Evolutionary conservation across 2,329 filamentous ascomycete genomes (phyloP).

Genomic region (Cadophora luteo-olivacea): DNA sequence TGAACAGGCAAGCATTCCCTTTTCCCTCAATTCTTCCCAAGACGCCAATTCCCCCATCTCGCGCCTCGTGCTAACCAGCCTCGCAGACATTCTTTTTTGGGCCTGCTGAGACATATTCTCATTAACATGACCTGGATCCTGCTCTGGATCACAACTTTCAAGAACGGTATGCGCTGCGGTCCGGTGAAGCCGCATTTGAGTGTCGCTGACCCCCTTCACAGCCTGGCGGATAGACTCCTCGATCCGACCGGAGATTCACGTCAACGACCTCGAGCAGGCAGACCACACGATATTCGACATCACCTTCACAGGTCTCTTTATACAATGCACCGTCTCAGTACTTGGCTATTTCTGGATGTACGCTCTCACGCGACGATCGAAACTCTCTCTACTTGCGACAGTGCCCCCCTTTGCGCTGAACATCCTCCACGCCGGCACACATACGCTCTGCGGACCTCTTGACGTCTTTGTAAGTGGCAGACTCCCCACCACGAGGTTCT

Average conservation of each 20-base stretch:
- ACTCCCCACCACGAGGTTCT: slow-evolving; percentile 54
- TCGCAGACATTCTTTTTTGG: slow-evolving; percentile 40
- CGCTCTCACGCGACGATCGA: slow-evolving; percentile 36
- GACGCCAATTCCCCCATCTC: not conserved
- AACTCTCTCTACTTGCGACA: slow-evolving; percentile 38
- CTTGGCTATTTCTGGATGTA: slow-evolving; percentile 41
- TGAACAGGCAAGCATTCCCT: slow-evolving; percentile 35
- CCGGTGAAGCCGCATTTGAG: not conserved
- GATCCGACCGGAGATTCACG: slow-evolving; percentile 38
- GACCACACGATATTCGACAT: slow-evolving; percentile 39
- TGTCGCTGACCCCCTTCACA: slow-evolving; percentile 23
- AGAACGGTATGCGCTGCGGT: slow-evolving; percentile 36
- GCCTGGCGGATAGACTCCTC: slow-evolving; percentile 41
- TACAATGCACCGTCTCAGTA: slow-evolving; percentile 34
- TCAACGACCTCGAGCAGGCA: slow-evolving; percentile 38
- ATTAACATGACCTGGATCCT: slow-evolving; percentile 42
- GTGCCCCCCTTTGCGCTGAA: slow-evolving; percentile 55
- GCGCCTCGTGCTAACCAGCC: slow-evolving; percentile 18
- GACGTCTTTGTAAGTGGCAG: slow-evolving; percentile 38
- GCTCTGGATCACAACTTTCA: slow-evolving; percentile 42
- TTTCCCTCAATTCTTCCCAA: not conserved
- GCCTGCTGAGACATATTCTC: slow-evolving; percentile 39
- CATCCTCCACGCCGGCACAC: slow-evolving; percentile 87
- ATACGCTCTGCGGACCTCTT: slow-evolving; percentile 52
- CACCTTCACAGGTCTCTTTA: slow-evolving; percentile 32